Conservation (phyloP, 805 yeast genomes). For the Candida khao-thaluensis region DNA sequence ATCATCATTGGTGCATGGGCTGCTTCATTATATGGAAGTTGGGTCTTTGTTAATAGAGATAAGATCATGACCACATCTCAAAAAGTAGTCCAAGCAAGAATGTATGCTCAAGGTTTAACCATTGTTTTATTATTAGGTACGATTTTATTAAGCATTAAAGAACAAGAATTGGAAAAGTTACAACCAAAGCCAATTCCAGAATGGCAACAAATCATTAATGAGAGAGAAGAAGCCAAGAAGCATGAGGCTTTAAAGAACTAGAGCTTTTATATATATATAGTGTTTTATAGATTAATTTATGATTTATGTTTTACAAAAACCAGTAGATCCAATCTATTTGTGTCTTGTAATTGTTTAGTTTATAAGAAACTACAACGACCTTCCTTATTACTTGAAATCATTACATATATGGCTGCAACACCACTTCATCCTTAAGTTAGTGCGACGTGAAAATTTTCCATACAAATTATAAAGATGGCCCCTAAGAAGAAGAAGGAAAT, state of each 20-base stretch:
- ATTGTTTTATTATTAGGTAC: slow-evolving; percentile 70
- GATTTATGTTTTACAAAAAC: background rate
- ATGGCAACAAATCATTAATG: slow-evolving; percentile 33
- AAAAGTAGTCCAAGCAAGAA: slow-evolving; percentile 84
- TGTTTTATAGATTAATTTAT: background rate
- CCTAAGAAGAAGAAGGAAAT: slow-evolving; percentile 58
- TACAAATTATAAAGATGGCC: slow-evolving; percentile 30
- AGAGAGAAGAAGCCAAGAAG: slow-evolving; percentile 21
- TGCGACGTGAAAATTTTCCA: slow-evolving; percentile 1
- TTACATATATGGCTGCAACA: too few relatives aligned
- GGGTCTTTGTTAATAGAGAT: slow-evolving; percentile 71
- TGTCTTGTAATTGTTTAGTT: too few relatives aligned
- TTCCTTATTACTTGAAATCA: too few relatives aligned
- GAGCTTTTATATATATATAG: background rate
- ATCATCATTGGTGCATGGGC: slow-evolving; percentile 39
- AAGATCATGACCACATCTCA: slow-evolving; percentile 72
- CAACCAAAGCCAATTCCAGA: slow-evolving; percentile 36
- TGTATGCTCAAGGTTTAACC: slow-evolving; percentile 85
- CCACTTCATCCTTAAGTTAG: too few relatives aligned
- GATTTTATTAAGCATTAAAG: slow-evolving; percentile 63
- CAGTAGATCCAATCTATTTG: background rate
- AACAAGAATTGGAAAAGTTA: slow-evolving; percentile 48
- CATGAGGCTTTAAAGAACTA: slow-evolving; percentile 5
- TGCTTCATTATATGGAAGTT: slow-evolving; percentile 60
- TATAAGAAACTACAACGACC: too few relatives aligned